These are phyloP conservation scores for Dendrobium catenatum DNA, from an alignment of 106 monocot genomes.

Conservation along the genomic window DNA sequence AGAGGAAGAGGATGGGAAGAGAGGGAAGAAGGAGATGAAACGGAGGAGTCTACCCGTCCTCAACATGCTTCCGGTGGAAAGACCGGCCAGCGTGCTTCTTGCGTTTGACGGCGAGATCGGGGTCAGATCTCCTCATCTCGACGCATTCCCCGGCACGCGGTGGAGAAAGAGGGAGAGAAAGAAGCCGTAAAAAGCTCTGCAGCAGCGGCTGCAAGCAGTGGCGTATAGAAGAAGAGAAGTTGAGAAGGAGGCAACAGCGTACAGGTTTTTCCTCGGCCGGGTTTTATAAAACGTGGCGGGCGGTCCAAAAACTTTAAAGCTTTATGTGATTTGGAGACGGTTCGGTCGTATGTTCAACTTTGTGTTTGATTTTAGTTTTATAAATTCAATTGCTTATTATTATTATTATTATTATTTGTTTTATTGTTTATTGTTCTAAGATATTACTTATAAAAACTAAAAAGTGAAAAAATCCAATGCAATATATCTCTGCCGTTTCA, in stretches of 20 bases:
- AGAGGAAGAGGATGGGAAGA: neutral
- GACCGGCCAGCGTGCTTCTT: constrained; percentile 27
- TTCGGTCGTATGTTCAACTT: too few species aligned
- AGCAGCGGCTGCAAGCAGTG: constrained; percentile 26
- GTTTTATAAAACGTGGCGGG: too few species aligned
- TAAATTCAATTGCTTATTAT: too few species aligned
- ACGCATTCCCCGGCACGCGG: constrained; percentile 21
- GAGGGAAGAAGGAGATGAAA: neutral
- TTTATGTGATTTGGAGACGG: too few species aligned
- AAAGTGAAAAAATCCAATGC: too few species aligned
- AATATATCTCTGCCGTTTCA: too few species aligned
- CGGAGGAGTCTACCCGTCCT: constrained; percentile 28
- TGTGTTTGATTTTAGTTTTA: too few species aligned
- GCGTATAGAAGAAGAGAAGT: constrained; percentile 43
- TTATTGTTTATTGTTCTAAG: too few species aligned
- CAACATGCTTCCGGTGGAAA: constrained; percentile 53
- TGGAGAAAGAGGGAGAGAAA: neutral
- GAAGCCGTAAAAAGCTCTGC: constrained; percentile 3
- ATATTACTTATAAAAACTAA: too few species aligned
- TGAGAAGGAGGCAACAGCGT: constrained; percentile 18
- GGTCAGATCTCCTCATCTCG: constrained; percentile 14
- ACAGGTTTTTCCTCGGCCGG: too few species aligned
- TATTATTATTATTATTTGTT: too few species aligned
- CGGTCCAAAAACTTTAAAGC: too few species aligned
- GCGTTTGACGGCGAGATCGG: constrained; percentile 19